Percentiles rank a stretch among this genome's conserved stretches.
phyloP scores from a whole-genome alignment of 2,329 filamentous ascomycete genomes.

The Aspergillus terreus region DNA sequence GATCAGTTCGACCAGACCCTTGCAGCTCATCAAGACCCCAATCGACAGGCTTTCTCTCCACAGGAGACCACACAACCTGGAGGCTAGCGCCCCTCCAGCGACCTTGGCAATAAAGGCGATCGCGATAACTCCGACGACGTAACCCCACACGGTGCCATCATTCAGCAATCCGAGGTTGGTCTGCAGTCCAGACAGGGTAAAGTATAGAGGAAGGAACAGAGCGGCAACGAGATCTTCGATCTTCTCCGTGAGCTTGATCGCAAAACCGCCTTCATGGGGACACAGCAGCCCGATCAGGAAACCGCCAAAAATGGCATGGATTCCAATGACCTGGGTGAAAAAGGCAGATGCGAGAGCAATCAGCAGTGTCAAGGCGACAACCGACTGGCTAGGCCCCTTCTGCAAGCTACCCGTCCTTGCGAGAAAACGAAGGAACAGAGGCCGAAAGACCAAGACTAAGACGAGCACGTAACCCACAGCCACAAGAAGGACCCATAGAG shows the following conservation, averaged over 20 bases:
- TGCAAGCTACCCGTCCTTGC: conserved; percentile 72
- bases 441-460: conserved; percentile 68
- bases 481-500: conserved; percentile 78
- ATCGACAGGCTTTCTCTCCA: conserved; percentile 91
- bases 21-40: conserved; percentile 91
- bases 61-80: conserved; percentile 69
- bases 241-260: conserved; percentile 88
- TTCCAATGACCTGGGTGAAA: conserved; percentile 85
- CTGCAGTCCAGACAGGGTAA: conserved; percentile 83
- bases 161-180: conserved; percentile 84
- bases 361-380: conserved; percentile 78
- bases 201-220: conserved; percentile 85
- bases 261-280: conserved; percentile 84
- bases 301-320: conserved; percentile 91
- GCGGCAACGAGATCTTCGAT: conserved; percentile 85
- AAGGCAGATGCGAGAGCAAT: conserved; percentile 76
- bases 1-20: conserved; percentile 90
- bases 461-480: conserved; percentile 73
- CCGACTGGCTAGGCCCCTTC: conserved; percentile 80
- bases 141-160: conserved; percentile 79
- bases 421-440: conserved; percentile 70
- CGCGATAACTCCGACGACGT: conserved; percentile 76
- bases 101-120: conserved; percentile 86
- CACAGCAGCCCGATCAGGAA: conserved; percentile 88
- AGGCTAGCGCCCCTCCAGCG: conserved; percentile 74